Conservation (phyloP, 192 early-diverging fungal genomes). For the Chytriomyces hyalinus region DNA sequence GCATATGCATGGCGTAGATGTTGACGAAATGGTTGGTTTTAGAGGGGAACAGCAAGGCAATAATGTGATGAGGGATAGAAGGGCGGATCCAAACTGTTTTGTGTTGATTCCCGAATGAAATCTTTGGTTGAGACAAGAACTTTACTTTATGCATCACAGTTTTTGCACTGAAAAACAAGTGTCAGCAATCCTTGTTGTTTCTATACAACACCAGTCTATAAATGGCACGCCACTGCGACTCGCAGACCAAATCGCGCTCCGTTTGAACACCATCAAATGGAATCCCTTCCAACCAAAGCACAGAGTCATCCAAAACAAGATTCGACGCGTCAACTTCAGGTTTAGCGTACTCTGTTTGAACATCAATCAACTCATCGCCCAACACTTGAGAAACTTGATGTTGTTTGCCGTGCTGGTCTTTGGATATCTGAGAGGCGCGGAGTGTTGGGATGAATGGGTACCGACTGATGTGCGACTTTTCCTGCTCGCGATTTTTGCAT, state of each 20-base stretch:
- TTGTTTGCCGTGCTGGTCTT: background rate
- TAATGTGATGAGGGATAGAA: too few relatives aligned
- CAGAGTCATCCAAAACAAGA: background rate
- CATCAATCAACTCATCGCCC: constrained; percentile 22
- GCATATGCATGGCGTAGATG: too few relatives aligned
- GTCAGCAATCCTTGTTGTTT: constrained; percentile 3
- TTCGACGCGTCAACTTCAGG: constrained; percentile 4
- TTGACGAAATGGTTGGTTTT: too few relatives aligned
- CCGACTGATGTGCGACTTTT: constrained; percentile 13
- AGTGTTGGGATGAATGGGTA: constrained; percentile 16
- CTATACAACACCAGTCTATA: constrained; percentile 37
- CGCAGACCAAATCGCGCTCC: constrained; percentile 41
- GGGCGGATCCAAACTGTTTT: too few relatives aligned
- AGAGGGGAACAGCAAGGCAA: too few relatives aligned
- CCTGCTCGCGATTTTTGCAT: background rate
- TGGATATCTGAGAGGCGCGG: background rate
- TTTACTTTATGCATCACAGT: too few relatives aligned
- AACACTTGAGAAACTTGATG: background rate
- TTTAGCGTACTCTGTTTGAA: constrained; percentile 29
- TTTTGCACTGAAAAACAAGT: too few relatives aligned
- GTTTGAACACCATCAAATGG: constrained; percentile 37
- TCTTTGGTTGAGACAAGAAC: too few relatives aligned
- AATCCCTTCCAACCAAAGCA: constrained; percentile 31
- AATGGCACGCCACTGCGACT: constrained; percentile 35
- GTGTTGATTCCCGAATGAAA: too few relatives aligned